Base-by-base conservation (phyloP, 257 asterid species). In the Ajuga chamaepitys region DNA sequence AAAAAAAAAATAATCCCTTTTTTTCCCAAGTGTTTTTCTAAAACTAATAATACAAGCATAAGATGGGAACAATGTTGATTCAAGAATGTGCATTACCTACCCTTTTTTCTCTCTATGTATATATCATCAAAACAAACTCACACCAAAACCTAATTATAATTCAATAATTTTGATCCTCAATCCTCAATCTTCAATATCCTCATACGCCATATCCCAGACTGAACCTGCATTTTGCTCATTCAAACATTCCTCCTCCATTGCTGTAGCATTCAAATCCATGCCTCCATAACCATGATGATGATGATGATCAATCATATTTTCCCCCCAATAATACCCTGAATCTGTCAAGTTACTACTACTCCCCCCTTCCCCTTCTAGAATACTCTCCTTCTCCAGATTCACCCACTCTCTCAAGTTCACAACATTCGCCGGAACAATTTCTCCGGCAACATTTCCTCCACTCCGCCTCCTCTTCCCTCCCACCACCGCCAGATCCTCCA, bases 161-260 rank as follows among this genome's bases (percentile, higher is more conserved):
- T n/a, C n/a, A n/a, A n/a, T n/a, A n/a, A n/a, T n/a, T n/a, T n/a
- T n/a, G n/a, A n/a, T n/a, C n/a, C n/a, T n/a, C n/a, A n/a, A n/a
- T n/a, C 13, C 25, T 37, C 20, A 25, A 7, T 64, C 67, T 6
- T 59, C 60, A 20, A 50, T 21, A 20, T 79, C 71, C 1, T 30
- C 60, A 53, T 80, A 81, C 3, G 73, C 62, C 71, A 74, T 70
- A 62, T 87, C 88, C 90, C 90, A 87, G 16, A 83, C 47, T 14
- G 90, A 87, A 65, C 72, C 20, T 26, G 72, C 65, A 51, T 17
- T 44, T 60, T 70, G 80, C 21, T 58, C 71, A 28, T 62, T 67
- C 20, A 61, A 25, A 46, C 45, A 50, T 0, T 50, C 16, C 25
- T 76, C 80, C 16, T 76, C 74, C 20, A 42, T 1, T 5, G 72